Evolutionary conservation across 2,329 filamentous ascomycete genomes (phyloP).

Genomic region (Fusarium sp.): DNA sequence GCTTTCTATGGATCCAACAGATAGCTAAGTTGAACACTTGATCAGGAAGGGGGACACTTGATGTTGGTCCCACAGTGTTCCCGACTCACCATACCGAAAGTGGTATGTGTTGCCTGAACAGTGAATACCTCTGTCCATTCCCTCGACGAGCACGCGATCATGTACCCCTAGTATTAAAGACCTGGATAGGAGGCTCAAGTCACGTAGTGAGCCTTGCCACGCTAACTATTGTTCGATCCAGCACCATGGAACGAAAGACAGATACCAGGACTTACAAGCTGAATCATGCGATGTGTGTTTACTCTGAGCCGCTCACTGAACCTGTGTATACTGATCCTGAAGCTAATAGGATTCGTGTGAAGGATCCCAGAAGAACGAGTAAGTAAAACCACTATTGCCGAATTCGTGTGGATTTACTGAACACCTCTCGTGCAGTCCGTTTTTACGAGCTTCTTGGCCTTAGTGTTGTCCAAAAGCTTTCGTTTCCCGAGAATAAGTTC

Average conservation of each 20-base stretch:
- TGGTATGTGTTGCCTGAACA: not conserved
- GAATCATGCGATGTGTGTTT: not conserved
- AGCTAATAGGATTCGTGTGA: not conserved
- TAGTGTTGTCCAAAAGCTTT: not conserved
- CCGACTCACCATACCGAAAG: not conserved
- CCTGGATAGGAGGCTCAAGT: not conserved
- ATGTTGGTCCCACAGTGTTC: not conserved
- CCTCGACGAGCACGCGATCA: not conserved
- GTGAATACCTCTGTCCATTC: not conserved
- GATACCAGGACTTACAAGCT: not conserved
- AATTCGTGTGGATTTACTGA: not conserved
- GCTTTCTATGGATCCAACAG: not conserved
- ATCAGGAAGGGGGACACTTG: not conserved
- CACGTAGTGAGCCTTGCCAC: not conserved
- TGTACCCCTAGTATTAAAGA: not conserved
- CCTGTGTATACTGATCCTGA: rapidly evolving
- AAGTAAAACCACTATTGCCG: not conserved
- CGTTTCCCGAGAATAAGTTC: not conserved
- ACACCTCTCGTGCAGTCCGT: not conserved
- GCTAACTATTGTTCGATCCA: not conserved
- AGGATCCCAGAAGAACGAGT: not conserved
- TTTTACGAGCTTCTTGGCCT: not conserved
- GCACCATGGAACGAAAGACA: not conserved
- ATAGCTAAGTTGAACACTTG: too few species aligned
- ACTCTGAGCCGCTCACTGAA: rapidly evolving